phyloP scores from a whole-genome alignment of 495 filamentous ascomycete species.

The Apiosordaria backusii region DNA sequence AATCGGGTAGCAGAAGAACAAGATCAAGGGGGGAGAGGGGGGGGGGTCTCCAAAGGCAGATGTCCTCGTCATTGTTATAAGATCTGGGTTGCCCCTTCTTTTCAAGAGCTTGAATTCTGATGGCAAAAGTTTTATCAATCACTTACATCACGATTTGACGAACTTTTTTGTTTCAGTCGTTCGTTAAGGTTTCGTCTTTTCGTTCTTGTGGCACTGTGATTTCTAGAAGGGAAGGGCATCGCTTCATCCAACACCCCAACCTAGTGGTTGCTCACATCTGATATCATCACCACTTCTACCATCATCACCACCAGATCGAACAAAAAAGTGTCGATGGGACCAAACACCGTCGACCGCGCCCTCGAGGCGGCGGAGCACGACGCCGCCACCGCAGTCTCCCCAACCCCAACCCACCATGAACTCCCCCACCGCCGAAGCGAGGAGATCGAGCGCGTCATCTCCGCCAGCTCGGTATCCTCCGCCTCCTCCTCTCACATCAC shows the following conservation, averaged over 20 bases:
- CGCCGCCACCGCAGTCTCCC: constrained; percentile 20
- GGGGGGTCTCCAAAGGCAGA: background rate
- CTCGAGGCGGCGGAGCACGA: constrained; percentile 49
- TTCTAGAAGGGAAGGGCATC: too few species aligned
- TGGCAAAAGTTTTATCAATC: background rate
- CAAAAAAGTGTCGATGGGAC: constrained; percentile 24
- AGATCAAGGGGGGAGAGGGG: background rate
- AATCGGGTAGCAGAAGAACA: background rate
- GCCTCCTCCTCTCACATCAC: constrained; percentile 36
- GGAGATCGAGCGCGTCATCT: constrained; percentile 49
- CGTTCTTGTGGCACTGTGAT: background rate
- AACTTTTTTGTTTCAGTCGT: background rate
- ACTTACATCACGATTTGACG: background rate
- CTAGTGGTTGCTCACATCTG: background rate
- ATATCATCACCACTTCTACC: background rate
- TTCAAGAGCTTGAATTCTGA: background rate
- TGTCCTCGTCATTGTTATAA: background rate
- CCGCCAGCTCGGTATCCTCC: constrained; percentile 49
- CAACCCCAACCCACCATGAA: constrained; percentile 19
- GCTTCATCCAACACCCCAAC: too few species aligned
- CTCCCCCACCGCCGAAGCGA: constrained; percentile 35
- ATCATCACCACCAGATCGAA: background rate
- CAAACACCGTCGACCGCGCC: constrained; percentile 52
- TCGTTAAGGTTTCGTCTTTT: background rate
- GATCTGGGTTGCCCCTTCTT: background rate